phyloP scores from a whole-genome alignment of 129 eudicot species.

The Deinandra increscens region DNA sequence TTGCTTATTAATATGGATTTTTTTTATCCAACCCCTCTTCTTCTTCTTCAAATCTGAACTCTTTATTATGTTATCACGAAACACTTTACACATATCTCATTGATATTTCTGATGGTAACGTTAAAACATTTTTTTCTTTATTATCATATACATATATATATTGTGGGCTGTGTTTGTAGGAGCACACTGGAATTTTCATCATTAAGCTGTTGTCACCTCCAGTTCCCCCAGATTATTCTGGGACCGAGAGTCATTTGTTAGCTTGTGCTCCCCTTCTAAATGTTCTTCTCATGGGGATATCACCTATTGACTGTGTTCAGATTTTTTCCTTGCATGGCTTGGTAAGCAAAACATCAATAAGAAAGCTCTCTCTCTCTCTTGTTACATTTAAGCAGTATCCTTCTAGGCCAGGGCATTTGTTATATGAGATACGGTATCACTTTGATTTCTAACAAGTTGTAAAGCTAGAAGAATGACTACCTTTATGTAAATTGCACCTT shows the following conservation, averaged over 20 bases:
- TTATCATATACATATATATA: background rate
- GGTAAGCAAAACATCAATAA: conserved; percentile 54
- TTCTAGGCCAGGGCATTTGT: no score
- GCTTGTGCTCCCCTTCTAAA: conserved; percentile 70
- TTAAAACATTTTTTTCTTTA: background rate
- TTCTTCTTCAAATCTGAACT: background rate
- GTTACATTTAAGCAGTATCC: no score
- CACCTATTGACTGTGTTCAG: conserved; percentile 74
- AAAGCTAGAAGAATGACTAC: no score
- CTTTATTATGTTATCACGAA: background rate
- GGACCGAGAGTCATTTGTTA: conserved; percentile 76
- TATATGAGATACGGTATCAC: no score
- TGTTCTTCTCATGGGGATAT: conserved; percentile 80
- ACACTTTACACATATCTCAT: background rate
- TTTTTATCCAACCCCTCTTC: background rate
- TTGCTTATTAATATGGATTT: conserved; percentile 8
- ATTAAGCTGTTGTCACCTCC: conserved; percentile 44
- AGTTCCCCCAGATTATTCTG: conserved; percentile 60
- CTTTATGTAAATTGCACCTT: no score
- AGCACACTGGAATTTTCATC: conserved; percentile 36
- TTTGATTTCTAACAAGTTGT: no score
- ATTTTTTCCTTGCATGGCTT: conserved; percentile 90
- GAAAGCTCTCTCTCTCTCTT: no score
- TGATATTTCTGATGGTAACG: background rate
- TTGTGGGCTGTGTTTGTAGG: conserved; percentile 45